Evolutionary conservation across 306 rosid species (phyloP).

Genomic region (Begonia masoniana): DNA sequence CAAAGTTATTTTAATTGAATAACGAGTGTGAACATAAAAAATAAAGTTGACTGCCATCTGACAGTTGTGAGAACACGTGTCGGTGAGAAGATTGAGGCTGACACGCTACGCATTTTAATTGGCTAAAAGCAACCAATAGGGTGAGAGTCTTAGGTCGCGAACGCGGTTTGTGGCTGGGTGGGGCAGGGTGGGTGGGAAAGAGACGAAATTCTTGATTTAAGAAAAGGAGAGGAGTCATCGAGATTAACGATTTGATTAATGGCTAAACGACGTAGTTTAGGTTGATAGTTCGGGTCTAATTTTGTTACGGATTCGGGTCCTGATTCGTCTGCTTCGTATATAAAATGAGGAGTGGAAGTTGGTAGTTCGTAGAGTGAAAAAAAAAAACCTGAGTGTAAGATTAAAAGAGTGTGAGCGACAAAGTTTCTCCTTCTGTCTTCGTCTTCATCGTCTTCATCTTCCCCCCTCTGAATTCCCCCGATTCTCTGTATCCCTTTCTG

Average conservation of each 20-base stretch:
- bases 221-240: not conserved
- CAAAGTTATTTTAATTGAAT: too few species aligned
- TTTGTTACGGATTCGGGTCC: not conserved
- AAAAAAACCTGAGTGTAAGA: not conserved
- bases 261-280: not conserved
- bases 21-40: too few species aligned
- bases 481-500: conserved; percentile 99
- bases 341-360: too few species aligned
- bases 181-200: not conserved
- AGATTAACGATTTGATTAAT: not conserved
- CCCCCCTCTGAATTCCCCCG: conserved; percentile 62
- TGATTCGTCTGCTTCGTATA: too few species aligned
- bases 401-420: not conserved
- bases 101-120: too few species aligned
- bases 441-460: not conserved
- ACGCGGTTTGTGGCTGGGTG: not conserved
- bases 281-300: not conserved
- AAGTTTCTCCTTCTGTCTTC: not conserved
- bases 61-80: not conserved
- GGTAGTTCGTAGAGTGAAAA: not conserved
- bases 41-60: not conserved
- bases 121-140: too few species aligned
- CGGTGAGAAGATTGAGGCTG: not conserved
- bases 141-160: not conserved
- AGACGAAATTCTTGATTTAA: not conserved